Evolutionary conservation across 73 alveolate species (phyloP).

Genomic region (Paramecium octaurelia): DNA sequence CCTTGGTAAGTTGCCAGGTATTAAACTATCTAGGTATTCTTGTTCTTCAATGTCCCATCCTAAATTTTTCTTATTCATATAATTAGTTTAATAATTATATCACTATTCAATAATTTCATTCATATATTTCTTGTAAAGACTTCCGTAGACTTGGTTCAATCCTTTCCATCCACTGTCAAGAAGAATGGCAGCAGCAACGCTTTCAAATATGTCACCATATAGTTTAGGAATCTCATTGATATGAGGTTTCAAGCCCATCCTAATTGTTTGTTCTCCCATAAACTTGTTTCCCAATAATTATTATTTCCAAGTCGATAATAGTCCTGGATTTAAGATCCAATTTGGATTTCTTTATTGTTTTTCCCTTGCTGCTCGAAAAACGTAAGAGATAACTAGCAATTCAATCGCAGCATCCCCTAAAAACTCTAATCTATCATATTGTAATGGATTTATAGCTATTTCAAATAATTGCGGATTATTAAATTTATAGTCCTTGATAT

Average conservation of each 20-base stretch:
- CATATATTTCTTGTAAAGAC: neutral
- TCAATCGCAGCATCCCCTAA: conserved; percentile 51
- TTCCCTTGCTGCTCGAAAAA: neutral
- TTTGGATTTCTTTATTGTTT: neutral
- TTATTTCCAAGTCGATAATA: neutral
- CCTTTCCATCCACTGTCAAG: conserved; percentile 33
- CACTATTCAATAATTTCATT: neutral
- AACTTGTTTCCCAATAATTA: neutral
- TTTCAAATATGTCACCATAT: conserved; percentile 33
- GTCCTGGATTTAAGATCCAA: neutral
- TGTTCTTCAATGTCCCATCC: conserved; percentile 16
- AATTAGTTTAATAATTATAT: neutral
- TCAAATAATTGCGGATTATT: neutral
- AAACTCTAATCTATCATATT: conserved; percentile 24
- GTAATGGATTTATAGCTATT: neutral
- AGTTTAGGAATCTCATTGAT: neutral
- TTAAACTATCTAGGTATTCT: neutral
- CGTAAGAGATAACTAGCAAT: neutral
- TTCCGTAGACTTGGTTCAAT: neutral
- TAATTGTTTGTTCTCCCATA: conserved; percentile 20
- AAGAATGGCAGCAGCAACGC: neutral
- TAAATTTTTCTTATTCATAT: neutral
- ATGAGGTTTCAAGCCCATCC: neutral
- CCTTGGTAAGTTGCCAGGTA: neutral
- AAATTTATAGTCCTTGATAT: neutral